phyloP scores from a whole-genome alignment of 2,329 filamentous ascomycete genomes.

The Microcera coccophila region DNA sequence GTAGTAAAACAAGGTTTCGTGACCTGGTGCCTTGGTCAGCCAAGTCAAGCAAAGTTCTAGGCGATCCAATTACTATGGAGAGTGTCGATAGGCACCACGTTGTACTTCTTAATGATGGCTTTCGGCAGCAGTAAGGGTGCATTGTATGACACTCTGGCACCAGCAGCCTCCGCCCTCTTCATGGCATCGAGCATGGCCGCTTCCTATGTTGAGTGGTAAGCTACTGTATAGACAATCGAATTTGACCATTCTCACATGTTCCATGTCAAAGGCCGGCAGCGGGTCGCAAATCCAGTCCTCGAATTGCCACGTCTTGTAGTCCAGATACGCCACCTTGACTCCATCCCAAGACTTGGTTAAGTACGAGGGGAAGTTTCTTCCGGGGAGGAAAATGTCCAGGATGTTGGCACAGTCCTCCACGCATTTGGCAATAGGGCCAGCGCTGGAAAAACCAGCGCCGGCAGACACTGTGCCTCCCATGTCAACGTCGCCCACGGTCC shows the following conservation, averaged over 20 bases:
- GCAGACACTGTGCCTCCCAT: conserved; percentile 5
- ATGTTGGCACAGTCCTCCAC: conserved; percentile 3
- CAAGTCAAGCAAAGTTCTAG: neutral
- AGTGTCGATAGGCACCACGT: neutral
- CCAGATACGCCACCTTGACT: conserved; percentile 1
- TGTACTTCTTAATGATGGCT: conserved; percentile 1
- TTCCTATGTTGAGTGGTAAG: neutral
- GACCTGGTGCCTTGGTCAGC: neutral
- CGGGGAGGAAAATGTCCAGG: conserved; percentile 1
- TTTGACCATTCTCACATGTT: conserved; percentile 1
- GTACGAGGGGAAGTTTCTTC: neutral
- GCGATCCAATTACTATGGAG: neutral
- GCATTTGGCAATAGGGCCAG: conserved; percentile 7
- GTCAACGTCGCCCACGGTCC: conserved; percentile 7
- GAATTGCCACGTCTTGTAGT: conserved; percentile 6
- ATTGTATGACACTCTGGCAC: conserved; percentile 1
- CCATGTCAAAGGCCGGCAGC: conserved; percentile 1
- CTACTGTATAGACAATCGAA: neutral
- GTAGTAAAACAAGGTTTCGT: neutral
- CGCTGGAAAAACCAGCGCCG: neutral
- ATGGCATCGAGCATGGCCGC: conserved; percentile 1
- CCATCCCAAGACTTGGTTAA: conserved; percentile 3
- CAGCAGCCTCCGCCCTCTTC: neutral
- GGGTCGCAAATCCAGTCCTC: conserved; percentile 1
- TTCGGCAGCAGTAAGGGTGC: neutral